Conservation (phyloP, 768 basidiomycete species). For the Nevesoporus exiguus region DNA sequence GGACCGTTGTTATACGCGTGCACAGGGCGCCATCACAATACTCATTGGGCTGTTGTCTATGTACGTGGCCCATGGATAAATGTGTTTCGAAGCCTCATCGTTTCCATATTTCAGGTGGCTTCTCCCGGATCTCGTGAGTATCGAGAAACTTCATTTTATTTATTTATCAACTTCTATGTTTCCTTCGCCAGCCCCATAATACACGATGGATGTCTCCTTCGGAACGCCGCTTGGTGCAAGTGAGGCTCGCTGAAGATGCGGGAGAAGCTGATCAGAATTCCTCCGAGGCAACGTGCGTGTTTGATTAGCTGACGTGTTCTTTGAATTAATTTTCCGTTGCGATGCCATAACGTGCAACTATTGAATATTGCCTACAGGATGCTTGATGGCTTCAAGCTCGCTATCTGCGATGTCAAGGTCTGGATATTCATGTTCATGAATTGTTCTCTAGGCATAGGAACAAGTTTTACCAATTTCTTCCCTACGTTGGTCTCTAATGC, state of each 20-base stretch:
- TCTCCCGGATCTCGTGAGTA: too few relatives aligned
- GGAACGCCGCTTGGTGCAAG: conserved; percentile 59
- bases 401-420: conserved; percentile 57
- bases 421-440: conserved; percentile 51
- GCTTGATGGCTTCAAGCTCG: conserved; percentile 49
- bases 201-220: conserved; percentile 54
- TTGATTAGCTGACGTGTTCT: neutral
- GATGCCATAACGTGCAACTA: too few relatives aligned
- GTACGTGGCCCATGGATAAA: too few relatives aligned
- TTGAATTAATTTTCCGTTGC: too few relatives aligned
- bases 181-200: conserved; percentile 47
- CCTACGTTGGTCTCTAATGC: conserved; percentile 36
- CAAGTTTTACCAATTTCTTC: conserved; percentile 63
- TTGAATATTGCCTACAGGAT: conserved; percentile 34
- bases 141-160: neutral
- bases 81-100: too few relatives aligned
- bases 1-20: neutral
- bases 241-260: conserved; percentile 52
- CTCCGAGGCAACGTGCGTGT: conserved; percentile 10
- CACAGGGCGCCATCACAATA: neutral
- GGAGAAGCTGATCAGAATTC: neutral
- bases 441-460: conserved; percentile 48
- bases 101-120: neutral
- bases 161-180: neutral
- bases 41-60: neutral